These are phyloP conservation scores for Gastrodia elata DNA, from an alignment of 106 monocot genomes.

Conservation along the genomic window DNA sequence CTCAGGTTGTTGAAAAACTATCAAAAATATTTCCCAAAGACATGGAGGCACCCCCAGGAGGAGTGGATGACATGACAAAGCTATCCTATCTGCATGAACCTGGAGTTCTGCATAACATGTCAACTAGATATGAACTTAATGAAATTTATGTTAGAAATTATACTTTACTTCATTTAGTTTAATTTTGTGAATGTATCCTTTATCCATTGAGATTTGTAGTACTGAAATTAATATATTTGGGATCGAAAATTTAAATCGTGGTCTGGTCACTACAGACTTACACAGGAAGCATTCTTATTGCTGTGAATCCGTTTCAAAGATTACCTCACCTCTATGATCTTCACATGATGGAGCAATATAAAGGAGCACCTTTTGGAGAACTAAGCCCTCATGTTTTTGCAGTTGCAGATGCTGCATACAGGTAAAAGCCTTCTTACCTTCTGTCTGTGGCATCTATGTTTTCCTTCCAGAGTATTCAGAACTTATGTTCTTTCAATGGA, in stretches of 20 bases:
- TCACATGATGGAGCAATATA: conserved; percentile 70
- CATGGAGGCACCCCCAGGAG: conserved; percentile 12
- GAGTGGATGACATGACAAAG: conserved; percentile 20
- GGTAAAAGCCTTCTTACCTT: conserved; percentile 19
- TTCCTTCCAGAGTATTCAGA: neutral
- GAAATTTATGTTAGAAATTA: conserved; percentile 22
- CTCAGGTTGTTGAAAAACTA: conserved; percentile 11
- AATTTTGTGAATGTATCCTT: neutral
- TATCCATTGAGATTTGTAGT: too few relatives aligned
- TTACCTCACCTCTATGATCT: conserved; percentile 58
- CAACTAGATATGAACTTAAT: conserved; percentile 18
- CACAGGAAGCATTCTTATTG: conserved; percentile 61
- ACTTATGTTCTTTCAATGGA: neutral
- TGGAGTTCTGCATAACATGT: conserved; percentile 15
- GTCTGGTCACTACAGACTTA: conserved; percentile 41
- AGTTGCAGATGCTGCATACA: conserved; percentile 55
- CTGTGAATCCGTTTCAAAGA: conserved; percentile 63
- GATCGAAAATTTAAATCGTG: too few relatives aligned
- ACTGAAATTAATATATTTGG: too few relatives aligned
- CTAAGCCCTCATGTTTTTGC: conserved; percentile 67
- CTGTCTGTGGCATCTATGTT: too few relatives aligned
- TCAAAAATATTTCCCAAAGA: conserved; percentile 12
- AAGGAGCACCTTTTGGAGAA: conserved; percentile 53
- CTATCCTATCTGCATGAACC: conserved; percentile 20
- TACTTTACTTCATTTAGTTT: too few relatives aligned